Evolutionary conservation across 352 stramenopile species (phyloP).

Genomic region (Phytopythium delawarense): DNA sequence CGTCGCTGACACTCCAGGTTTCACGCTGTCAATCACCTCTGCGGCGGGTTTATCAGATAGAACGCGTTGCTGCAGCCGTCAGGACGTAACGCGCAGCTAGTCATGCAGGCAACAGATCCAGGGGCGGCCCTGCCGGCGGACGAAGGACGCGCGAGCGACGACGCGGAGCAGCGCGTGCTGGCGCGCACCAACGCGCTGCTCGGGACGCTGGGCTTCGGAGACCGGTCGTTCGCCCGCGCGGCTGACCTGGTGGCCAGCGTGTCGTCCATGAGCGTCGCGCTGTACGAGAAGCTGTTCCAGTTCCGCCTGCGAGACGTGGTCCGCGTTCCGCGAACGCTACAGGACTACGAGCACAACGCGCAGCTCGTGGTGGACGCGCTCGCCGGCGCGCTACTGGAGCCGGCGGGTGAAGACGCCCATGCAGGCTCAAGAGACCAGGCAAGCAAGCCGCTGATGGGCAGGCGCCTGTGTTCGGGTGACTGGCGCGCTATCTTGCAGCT

Average conservation of each 20-base stretch:
- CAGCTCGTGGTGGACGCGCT: constrained; percentile 85
- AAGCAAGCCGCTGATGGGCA: constrained; percentile 42
- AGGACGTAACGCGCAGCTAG: neutral
- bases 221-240: constrained; percentile 66
- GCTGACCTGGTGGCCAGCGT: constrained; percentile 83
- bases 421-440: neutral
- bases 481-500: constrained; percentile 43
- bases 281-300: constrained; percentile 91
- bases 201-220: constrained; percentile 68
- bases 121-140: neutral
- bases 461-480: constrained; percentile 46
- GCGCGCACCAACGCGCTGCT: constrained; percentile 76
- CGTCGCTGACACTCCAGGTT: neutral
- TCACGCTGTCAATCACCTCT: neutral
- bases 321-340: constrained; percentile 45
- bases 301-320: constrained; percentile 70
- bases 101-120: neutral
- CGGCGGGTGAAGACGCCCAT: constrained; percentile 9
- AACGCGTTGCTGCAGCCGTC: no score
- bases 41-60: neutral
- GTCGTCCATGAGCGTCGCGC: constrained; percentile 89
- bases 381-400: constrained; percentile 59
- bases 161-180: constrained; percentile 13
- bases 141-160: neutral
- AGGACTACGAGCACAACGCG: constrained; percentile 86